Evolutionary conservation across 2,329 filamentous ascomycete species (phyloP), one percentile per base, ranked within the genome.

Genomic region (Fusarium haematococcum): DNA sequence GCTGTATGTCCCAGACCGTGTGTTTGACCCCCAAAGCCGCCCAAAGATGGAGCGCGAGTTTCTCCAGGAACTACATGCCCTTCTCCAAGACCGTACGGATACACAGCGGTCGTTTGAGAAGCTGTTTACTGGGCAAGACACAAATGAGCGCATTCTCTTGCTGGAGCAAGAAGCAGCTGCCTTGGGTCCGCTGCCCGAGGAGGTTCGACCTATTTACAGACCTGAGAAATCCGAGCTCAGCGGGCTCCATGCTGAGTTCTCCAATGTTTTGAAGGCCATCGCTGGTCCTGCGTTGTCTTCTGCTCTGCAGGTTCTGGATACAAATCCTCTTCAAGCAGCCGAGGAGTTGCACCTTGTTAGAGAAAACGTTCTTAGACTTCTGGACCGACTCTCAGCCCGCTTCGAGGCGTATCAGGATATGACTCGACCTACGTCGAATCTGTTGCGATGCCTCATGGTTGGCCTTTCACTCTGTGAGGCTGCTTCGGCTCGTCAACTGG

Each of bases 351-450:
- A 86, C 32, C 84, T 91, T 2, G 82, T 91, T 18, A 85, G 85
- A 63, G 85, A 87, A 69, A 90, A 89, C 64, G 84, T 97, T n/a
- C 84, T 86, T 8, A 91, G 93, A 70, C 90, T 98, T 43, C 90
- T 93, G 59, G 85, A 88, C 63, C 90, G 95, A 52, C 87, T 99
- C 9, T 88, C 87, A 2, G 86, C 89, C 33, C 88, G 91, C 39
- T 97, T 95, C 79, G 89, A 91, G 43, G 91, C 91, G 16, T 98
- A 98, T 78, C 94, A 95, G 70, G 97, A 99, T 79, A 90, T 98
- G 76, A 94, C 93, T 0, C 87, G 90, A 52, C 95, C 95, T 5
- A 88, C 95, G 13, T 87, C 95, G 52, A 94, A 93, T 62, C 93
- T 98, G 73, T 86, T 98, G 50, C 91, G 93, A 67, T 94, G 94